These are phyloP conservation scores for Colletotrichum eremochloae DNA, from an alignment of 2,329 filamentous ascomycete genomes.

Conservation along the genomic window DNA sequence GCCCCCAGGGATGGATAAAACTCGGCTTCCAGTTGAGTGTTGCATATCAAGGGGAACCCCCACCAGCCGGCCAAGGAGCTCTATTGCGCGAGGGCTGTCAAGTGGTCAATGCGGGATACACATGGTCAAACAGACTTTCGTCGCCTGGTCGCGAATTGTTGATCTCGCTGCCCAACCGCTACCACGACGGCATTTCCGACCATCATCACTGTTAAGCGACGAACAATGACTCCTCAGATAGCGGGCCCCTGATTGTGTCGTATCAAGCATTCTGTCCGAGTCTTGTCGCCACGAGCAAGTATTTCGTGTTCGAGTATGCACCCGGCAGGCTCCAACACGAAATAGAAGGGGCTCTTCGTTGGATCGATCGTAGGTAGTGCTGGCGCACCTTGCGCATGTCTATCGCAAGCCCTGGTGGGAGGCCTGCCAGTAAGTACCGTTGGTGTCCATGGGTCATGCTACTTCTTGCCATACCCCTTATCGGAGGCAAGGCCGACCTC, in stretches of 20 bases:
- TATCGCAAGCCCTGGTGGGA: not conserved
- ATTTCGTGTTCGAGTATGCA: slow-evolving; percentile 1
- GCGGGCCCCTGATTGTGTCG: slow-evolving; percentile 21
- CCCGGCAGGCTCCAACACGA: not conserved
- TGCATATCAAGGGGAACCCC: slow-evolving; percentile 14
- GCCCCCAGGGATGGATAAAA: slow-evolving; percentile 36
- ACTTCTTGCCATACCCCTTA: not conserved
- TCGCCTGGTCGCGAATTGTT: slow-evolving; percentile 33
- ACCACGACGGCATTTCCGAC: slow-evolving; percentile 26
- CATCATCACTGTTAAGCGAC: slow-evolving; percentile 6
- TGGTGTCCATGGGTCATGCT: not conserved
- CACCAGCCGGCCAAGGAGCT: slow-evolving; percentile 20
- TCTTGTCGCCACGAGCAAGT: slow-evolving; percentile 18
- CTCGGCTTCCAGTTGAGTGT: slow-evolving; percentile 19
- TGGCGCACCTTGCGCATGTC: not conserved
- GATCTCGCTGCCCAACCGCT: slow-evolving; percentile 42
- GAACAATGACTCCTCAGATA: slow-evolving; percentile 30
- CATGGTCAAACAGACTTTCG: slow-evolving; percentile 39
- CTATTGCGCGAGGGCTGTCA: slow-evolving; percentile 20
- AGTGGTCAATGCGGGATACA: slow-evolving; percentile 33
- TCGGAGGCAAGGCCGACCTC: slow-evolving; percentile 8
- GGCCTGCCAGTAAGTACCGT: not conserved
- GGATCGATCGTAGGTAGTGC: not conserved
- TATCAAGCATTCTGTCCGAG: slow-evolving; percentile 3
- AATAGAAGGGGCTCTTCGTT: slow-evolving; percentile 2